phyloP scores from a whole-genome alignment of 805 yeast genomes.

The Candida arabinofermentans region DNA sequence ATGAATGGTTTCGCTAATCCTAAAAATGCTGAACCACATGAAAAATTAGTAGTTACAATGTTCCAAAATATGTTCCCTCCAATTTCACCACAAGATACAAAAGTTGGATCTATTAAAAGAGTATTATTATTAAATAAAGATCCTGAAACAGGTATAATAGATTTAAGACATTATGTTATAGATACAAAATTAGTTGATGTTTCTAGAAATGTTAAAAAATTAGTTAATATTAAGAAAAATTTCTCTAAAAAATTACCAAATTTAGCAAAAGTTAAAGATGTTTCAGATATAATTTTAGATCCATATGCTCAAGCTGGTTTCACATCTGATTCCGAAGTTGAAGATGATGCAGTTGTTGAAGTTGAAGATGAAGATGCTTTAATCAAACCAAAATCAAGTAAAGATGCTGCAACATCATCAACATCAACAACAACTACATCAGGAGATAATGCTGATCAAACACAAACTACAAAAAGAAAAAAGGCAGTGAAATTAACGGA shows the following conservation, averaged over 20 bases:
- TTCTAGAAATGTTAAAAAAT: conserved; percentile 65
- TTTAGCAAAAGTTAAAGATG: conserved; percentile 62
- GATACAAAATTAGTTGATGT: conserved; percentile 82
- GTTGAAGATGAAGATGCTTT: conserved; percentile 32
- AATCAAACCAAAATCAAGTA: conserved; percentile 21
- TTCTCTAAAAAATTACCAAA: conserved; percentile 67
- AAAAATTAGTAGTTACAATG: conserved; percentile 79
- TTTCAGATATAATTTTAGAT: conserved; percentile 79
- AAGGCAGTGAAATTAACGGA: conserved; percentile 91
- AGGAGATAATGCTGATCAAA: conserved; percentile 6
- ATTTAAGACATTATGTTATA: conserved; percentile 85
- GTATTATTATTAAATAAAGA: conserved; percentile 81
- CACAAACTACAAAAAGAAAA: conserved; percentile 40
- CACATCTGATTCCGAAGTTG: conserved; percentile 91
- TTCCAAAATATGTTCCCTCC: conserved; percentile 97
- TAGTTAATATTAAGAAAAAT: conserved; percentile 58
- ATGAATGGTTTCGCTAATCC: conserved; percentile 85
- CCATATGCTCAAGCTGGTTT: conserved; percentile 72
- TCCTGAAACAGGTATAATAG: conserved; percentile 66
- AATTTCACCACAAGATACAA: conserved; percentile 78
- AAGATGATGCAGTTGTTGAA: conserved; percentile 82
- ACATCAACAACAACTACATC: conserved; percentile 13
- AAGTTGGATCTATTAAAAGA: conserved; percentile 70
- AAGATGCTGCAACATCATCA: conserved; percentile 11
- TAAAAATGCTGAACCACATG: conserved; percentile 60